Conservation (phyloP, 306 rosid genomes). For the Cucumis cinereus region DNA sequence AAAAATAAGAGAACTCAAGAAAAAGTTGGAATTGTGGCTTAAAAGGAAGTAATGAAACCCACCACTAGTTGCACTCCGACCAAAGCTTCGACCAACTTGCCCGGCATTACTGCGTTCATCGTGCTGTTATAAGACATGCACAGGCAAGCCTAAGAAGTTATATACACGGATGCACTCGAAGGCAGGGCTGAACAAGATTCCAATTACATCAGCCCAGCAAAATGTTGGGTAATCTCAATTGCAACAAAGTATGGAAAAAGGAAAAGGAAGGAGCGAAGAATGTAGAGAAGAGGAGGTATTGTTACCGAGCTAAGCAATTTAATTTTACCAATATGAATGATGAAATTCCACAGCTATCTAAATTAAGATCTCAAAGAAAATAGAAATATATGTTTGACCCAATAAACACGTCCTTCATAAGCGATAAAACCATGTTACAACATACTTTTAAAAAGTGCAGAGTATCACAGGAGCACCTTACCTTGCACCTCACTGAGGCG, state of each 20-base stretch:
- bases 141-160: conserved; percentile 60
- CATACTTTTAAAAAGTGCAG: neutral
- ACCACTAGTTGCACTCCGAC: conserved; percentile 42
- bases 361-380: neutral
- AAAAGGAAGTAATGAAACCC: conserved; percentile 18
- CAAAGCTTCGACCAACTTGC: conserved; percentile 43
- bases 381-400: neutral
- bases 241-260: conserved; percentile 9
- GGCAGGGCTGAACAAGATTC: conserved; percentile 41
- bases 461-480: neutral
- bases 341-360: neutral
- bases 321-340: neutral
- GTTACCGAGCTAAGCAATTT: neutral
- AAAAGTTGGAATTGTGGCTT: neutral
- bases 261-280: neutral
- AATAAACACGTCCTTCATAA: neutral
- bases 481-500: neutral
- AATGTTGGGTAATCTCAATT: conserved; percentile 22
- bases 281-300: neutral
- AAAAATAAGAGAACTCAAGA: neutral
- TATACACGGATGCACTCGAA: conserved; percentile 37
- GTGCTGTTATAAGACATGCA: conserved; percentile 72
- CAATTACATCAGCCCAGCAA: conserved; percentile 37
- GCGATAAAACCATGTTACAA: neutral
- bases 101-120: conserved; percentile 37